phyloP scores from a whole-genome alignment of 2,329 filamentous ascomycete species.

The Exserohilum rostratum region DNA sequence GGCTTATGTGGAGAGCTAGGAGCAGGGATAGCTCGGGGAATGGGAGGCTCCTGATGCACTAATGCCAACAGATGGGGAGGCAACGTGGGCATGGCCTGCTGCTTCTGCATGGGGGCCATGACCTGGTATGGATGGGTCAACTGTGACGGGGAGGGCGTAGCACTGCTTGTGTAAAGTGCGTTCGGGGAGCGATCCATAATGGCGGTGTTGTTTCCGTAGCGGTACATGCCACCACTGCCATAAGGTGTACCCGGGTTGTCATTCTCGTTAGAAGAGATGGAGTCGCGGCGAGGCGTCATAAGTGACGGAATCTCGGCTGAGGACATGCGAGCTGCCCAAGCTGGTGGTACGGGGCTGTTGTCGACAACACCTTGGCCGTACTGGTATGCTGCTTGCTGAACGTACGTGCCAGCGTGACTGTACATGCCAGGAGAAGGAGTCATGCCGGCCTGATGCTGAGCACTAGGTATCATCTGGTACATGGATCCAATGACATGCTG shows the following conservation, averaged over 20 bases:
- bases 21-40: conserved; percentile 88
- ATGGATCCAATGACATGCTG: conserved; percentile 43
- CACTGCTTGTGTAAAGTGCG: conserved; percentile 54
- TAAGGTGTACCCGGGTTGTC: conserved; percentile 58
- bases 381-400: conserved; percentile 52
- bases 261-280: conserved; percentile 60
- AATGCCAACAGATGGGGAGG: conserved; percentile 55
- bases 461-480: conserved; percentile 43
- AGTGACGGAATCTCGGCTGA: conserved; percentile 57
- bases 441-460: conserved; percentile 41
- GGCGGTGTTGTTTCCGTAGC: conserved; percentile 52
- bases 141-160: conserved; percentile 58
- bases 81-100: conserved; percentile 47
- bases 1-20: conserved; percentile 86
- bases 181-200: conserved; percentile 59
- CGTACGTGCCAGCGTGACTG: conserved; percentile 52
- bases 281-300: conserved; percentile 59
- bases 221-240: conserved; percentile 52
- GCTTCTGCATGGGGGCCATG: conserved; percentile 49
- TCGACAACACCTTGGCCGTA: conserved; percentile 54
- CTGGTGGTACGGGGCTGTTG: conserved; percentile 53
- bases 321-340: conserved; percentile 54
- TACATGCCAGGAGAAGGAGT: conserved; percentile 52
- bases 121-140: conserved; percentile 52
- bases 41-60: conserved; percentile 72